Evolutionary conservation across 2,329 filamentous ascomycete species (phyloP), one percentile per base, ranked within the genome.

Genomic region (Westerdykella aurantiaca): DNA sequence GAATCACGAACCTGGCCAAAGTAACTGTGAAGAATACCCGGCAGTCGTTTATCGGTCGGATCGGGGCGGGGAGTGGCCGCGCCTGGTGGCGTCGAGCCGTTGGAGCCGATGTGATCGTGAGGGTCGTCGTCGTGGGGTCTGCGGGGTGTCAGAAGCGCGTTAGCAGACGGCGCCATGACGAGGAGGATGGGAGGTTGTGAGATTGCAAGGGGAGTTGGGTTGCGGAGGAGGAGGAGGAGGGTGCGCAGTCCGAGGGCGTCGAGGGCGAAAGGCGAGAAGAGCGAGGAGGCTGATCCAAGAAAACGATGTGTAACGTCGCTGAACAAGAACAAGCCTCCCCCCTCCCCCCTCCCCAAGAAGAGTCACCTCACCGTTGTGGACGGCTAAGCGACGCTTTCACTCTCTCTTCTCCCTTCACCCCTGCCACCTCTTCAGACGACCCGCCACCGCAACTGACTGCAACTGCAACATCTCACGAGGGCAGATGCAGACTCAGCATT

Each of bases 1-100:
- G 66, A 68, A 54, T 80, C 80, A 96, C 93, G 84, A 95, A 98
- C 93, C 91, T 98, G 93, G 76, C 85, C 86, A 80, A 97, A 95
- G 78, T 93, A 96, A 77, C 85, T 94, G 70, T 83, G 81, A 79
- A 93, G 85, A 75, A 97, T 95, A 68, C 89, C 88, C 57, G 93
- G 93, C 66, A 95, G 78, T 72, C 93, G 86, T 74, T 95, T 96
- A 75, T 98, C 93, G 64, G 86, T 84, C 52, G 86, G 84, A 72
- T 97, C 91, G 56, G 93, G 93, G 63, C 90, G 86, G 56, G 93
- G 93, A 51, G 93, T 98, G 55, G 88, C 86, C 68, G 95, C 81
- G 63, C 90, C 89, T 57, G 90, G 94, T 62, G 89, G 86, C 60
- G 89, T 93, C 42, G 87, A 90, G 58, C 88, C 85, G 68, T 74